Evolutionary conservation across 495 filamentous ascomycete species (phyloP).

Genomic region (Penicillium mononematosum): DNA sequence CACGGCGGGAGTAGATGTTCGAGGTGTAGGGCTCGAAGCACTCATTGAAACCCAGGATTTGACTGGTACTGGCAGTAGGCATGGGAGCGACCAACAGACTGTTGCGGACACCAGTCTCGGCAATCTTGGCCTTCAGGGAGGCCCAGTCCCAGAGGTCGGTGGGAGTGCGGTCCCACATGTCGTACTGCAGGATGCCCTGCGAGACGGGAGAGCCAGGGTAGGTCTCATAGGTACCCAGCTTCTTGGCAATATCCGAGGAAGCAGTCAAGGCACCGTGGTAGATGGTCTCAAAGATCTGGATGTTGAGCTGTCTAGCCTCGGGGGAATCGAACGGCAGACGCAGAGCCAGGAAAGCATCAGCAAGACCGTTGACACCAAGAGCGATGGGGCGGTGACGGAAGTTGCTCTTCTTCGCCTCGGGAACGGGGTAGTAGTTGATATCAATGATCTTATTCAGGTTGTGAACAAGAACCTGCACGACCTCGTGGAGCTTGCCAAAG

Average conservation of each 20-base stretch:
- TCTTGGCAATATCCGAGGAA: slow-evolving; percentile 80
- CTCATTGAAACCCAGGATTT: slow-evolving; percentile 98
- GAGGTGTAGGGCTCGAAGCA: slow-evolving; percentile 99
- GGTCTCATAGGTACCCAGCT: slow-evolving; percentile 78
- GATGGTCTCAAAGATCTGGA: slow-evolving; percentile 98
- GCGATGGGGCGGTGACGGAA: slow-evolving; percentile 93
- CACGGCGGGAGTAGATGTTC: slow-evolving; percentile 98
- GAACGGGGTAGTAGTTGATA: slow-evolving; percentile 93
- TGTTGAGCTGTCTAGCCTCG: slow-evolving; percentile 90
- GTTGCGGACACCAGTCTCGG: slow-evolving; percentile 90
- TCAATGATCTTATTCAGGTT: slow-evolving; percentile 99
- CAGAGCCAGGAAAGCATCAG: slow-evolving; percentile 97
- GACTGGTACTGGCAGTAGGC: slow-evolving; percentile 94
- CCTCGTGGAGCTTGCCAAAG: slow-evolving; percentile 93
- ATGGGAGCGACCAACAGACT: slow-evolving; percentile 93
- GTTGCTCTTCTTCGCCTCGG: slow-evolving; percentile 90
- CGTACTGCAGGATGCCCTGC: slow-evolving; percentile 93
- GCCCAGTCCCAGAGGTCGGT: slow-evolving; percentile 97
- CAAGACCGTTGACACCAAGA: slow-evolving; percentile 95
- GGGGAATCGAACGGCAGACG: slow-evolving; percentile 95
- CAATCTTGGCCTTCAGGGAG: slow-evolving; percentile 82
- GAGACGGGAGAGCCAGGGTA: slow-evolving; percentile 94
- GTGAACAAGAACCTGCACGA: slow-evolving; percentile 80
- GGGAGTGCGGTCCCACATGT: slow-evolving; percentile 96
- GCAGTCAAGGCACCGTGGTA: slow-evolving; percentile 93